Evolutionary conservation across 108 stramenopile genomes (phyloP).

Genomic region (Chaetoceros tenuissimus): DNA sequence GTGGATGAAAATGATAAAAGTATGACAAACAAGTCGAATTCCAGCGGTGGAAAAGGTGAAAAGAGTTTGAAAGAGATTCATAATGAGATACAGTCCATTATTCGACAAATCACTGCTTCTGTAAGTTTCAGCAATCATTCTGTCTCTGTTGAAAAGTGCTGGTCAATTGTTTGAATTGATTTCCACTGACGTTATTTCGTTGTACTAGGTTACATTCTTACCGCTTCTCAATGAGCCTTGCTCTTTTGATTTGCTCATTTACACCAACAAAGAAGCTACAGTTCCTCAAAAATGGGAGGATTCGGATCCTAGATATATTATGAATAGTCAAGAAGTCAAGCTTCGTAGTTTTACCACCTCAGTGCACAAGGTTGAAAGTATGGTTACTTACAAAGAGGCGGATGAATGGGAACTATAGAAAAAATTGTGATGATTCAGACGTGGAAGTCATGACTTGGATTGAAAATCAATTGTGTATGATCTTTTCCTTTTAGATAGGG

Average conservation of each 20-base stretch:
- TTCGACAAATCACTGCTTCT: constrained; percentile 96
- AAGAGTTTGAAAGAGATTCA: constrained; percentile 93
- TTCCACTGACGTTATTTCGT: not conserved
- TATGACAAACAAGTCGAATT: not conserved
- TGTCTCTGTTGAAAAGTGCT: constrained; percentile 4
- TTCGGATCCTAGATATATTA: constrained; percentile 94
- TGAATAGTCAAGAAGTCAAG: constrained; percentile 89
- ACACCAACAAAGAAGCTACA: constrained; percentile 82
- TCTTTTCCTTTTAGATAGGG: too few relatives aligned
- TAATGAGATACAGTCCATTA: constrained; percentile 94
- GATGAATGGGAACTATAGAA: constrained; percentile 81
- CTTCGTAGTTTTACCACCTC: constrained; percentile 91
- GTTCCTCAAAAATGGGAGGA: constrained; percentile 94
- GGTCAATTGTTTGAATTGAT: not conserved
- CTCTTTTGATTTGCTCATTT: constrained; percentile 95
- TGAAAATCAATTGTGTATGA: too few relatives aligned
- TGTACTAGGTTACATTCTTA: constrained; percentile 80
- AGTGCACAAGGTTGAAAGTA: constrained; percentile 88
- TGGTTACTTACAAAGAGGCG: constrained; percentile 84
- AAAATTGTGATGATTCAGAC: not conserved
- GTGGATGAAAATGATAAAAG: constrained; percentile 11
- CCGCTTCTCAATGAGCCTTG: constrained; percentile 95
- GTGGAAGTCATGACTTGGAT: not conserved
- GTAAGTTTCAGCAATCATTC: constrained; percentile 16
- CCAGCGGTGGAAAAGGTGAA: constrained; percentile 14